A percentile compares a stretch with the other conserved stretches of the same genome.
Evolutionary conservation across 1,284 basidiomycete genomes (phyloP).

Genomic region (Leccinum subspadiceum): DNA sequence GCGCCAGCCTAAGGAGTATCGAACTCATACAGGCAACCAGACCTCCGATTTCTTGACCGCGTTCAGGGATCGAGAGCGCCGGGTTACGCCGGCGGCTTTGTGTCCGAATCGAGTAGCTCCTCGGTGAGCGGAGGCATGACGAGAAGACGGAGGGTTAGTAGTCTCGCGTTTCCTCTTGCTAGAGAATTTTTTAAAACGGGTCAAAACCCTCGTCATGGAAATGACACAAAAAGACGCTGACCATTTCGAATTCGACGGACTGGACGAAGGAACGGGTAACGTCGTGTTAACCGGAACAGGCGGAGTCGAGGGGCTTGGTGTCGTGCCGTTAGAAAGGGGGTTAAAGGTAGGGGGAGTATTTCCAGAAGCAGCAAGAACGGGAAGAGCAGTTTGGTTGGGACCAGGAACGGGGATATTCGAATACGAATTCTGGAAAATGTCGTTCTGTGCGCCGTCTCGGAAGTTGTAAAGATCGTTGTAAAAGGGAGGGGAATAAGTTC

Average conservation of each 20-base stretch:
- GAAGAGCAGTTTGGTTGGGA: constrained; percentile 24
- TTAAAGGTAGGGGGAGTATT: background rate
- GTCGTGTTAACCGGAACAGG: background rate
- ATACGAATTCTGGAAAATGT: constrained; percentile 41
- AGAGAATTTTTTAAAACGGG: background rate
- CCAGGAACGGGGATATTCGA: constrained; percentile 21
- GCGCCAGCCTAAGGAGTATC: background rate
- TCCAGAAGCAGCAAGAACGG: constrained; percentile 9
- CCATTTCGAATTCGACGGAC: constrained; percentile 11
- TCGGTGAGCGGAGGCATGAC: constrained; percentile 6
- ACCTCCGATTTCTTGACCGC: constrained; percentile 4
- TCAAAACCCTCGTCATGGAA: background rate
- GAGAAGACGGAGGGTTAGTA: constrained; percentile 7
- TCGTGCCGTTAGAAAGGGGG: background rate
- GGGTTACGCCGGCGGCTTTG: constrained; percentile 3
- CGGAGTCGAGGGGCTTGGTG: background rate
- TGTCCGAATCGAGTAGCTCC: constrained; percentile 2
- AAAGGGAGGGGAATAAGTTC: constrained; percentile 39
- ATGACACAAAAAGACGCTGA: constrained; percentile 7
- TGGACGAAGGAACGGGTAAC: constrained; percentile 4
- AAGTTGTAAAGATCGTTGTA: constrained; percentile 48
- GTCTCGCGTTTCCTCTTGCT: constrained; percentile 4
- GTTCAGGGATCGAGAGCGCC: constrained; percentile 10
- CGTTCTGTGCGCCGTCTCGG: constrained; percentile 45
- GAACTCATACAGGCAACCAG: constrained; percentile 10